Conservation (phyloP, 2,329 filamentous ascomycete species). For the Aspergillus ruber region DNA sequence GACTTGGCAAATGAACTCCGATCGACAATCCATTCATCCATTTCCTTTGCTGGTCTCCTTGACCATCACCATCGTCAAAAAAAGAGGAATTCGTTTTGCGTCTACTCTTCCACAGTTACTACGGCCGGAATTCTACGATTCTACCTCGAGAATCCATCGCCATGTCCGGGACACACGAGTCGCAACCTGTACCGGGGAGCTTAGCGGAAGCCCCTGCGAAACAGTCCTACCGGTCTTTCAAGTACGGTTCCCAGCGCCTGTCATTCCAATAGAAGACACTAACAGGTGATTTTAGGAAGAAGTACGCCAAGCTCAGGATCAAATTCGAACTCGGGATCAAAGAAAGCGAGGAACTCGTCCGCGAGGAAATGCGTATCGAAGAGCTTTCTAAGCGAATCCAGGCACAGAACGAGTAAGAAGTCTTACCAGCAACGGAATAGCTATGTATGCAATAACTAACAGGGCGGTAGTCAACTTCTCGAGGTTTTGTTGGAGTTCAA, state of each 20-base stretch:
- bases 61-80: background rate
- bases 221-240: constrained; percentile 61
- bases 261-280: constrained; percentile 4
- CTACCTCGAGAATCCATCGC: constrained; percentile 1
- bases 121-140: no score
- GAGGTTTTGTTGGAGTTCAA: constrained; percentile 89
- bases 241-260: constrained; percentile 35
- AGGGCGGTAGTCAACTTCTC: constrained; percentile 65
- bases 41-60: background rate
- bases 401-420: constrained; percentile 81
- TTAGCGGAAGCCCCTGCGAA: constrained; percentile 38
- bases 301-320: constrained; percentile 81
- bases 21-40: constrained; percentile 2
- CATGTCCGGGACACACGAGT: constrained; percentile 29
- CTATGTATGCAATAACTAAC: constrained; percentile 5
- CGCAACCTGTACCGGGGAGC: constrained; percentile 22
- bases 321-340: constrained; percentile 76
- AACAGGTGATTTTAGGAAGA: constrained; percentile 51
- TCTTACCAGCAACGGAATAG: background rate
- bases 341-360: constrained; percentile 58
- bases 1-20: constrained; percentile 17
- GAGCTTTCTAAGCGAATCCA: constrained; percentile 76
- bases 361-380: constrained; percentile 73
- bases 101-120: background rate
- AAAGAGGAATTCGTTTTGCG: background rate